Evolutionary conservation across 2,329 filamentous ascomycete species (phyloP).

Genomic region (Herpotrichia juniperi): DNA sequence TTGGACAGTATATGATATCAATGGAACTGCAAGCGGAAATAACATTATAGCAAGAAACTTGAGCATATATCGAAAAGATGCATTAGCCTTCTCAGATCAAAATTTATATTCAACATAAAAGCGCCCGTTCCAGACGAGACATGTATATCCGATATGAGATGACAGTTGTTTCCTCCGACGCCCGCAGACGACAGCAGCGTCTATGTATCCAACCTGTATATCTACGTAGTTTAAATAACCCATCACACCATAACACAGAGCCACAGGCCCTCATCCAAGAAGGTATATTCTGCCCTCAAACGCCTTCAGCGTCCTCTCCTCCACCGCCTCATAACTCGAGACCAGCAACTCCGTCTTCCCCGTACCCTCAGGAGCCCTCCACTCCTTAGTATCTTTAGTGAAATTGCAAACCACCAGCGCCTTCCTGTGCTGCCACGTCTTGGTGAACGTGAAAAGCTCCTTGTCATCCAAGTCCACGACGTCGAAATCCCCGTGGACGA

Average conservation of each 20-base stretch:
- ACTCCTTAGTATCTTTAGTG: conserved; percentile 34
- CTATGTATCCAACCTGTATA: background rate
- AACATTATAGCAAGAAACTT: too few relatives aligned
- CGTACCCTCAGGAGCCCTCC: conserved; percentile 39
- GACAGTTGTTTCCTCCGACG: too few relatives aligned
- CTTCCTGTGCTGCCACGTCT: conserved; percentile 35
- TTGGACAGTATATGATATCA: too few relatives aligned
- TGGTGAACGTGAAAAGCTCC: conserved; percentile 60
- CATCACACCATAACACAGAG: too few relatives aligned
- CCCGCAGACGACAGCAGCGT: background rate
- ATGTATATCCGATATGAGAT: too few relatives aligned
- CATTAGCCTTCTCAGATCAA: too few relatives aligned
- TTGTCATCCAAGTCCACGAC: conserved; percentile 59
- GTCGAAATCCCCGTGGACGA: conserved; percentile 67
- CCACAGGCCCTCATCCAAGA: background rate
- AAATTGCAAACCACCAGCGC: conserved; percentile 45
- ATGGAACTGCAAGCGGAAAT: too few relatives aligned
- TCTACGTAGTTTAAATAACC: too few relatives aligned
- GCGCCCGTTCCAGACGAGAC: too few relatives aligned
- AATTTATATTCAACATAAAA: too few relatives aligned
- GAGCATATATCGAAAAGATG: too few relatives aligned
- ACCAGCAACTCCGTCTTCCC: conserved; percentile 36
- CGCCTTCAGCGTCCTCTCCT: conserved; percentile 25
- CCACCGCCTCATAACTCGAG: conserved; percentile 21
- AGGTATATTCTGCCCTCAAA: conserved; percentile 41